Evolutionary conservation across 306 rosid genomes (phyloP), one percentile per base, ranked within the genome.

Genomic region (Fagus sylvatica): DNA sequence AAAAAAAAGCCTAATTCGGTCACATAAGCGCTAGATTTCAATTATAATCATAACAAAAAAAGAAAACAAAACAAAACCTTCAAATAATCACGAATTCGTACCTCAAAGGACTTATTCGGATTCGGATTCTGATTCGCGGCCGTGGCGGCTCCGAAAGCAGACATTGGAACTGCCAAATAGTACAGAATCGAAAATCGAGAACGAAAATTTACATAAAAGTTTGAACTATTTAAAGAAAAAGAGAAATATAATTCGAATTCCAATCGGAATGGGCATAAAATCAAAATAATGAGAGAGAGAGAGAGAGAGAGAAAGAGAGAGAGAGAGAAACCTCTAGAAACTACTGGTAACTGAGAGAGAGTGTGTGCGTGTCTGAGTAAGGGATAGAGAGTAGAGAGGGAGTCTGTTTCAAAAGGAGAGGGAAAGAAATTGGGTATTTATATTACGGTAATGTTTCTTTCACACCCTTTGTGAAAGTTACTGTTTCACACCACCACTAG

Each of bases 51-150:
- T 61, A 12, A 33, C 4, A 16, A 12, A 33, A 32, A 12, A 37
- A 32, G 12, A 13, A 2, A 61, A 4, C 0, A 33, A 61, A 61
- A 7, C 3, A 60, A 60, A 32, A 13, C 0, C 30, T 28, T 39
- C 19, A 32, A 40, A 28, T 3, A 2, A 48, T 9, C 0, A 1
- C 5, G n/a, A 69, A 61, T 28, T 36, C 57, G 33, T 75, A 89
- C 96, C 91, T 91, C 96, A 9, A 84, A 73, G 28, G 96, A 89
- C 66, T 91, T 91, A 79, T 88, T 91, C 2, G 96, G 93, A 53
- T 88, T 91, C 8, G 84, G 79, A 78, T 88, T 91, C 8, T 83
- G 79, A 78, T 87, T 82, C 17, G 74, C 57, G 22, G 76, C 36
- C 8, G 40, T 43, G 54, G 81, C 64, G 7, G 88, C 82, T 28